Evolutionary conservation across 495 filamentous ascomycete species (phyloP), one percentile per base, ranked within the genome.

Genomic region (Aspergillus incahuasiensis): DNA sequence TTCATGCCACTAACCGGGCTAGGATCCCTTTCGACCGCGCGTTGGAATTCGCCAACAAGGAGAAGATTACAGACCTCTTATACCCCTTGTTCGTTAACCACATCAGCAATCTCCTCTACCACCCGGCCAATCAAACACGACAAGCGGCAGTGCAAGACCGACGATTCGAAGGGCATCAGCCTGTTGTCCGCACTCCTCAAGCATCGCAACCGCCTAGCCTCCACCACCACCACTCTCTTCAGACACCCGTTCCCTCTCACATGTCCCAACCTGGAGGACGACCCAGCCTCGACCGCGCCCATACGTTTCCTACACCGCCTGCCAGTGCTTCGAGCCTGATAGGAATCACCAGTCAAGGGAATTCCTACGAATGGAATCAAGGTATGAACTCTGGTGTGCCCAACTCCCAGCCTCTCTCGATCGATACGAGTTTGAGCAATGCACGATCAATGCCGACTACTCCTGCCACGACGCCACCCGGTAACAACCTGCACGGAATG

Each of bases 1-100:
- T n/a, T n/a, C n/a, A n/a, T 12, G 51, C 54, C 58, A 57, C 38
- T 48, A 44, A 52, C 59, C 59, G 22, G 47, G 50, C 18, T 61
- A 97, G 92, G 92, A 98, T 98, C 66, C 94, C 94, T 8, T 98
- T 95, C 61, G 95, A 97, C 55, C 84, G 95, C 50, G 94, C 94
- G 2, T 75, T 98, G 40, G 94, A 98, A 60, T 98, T 98, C 66
- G 95, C 94, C 38, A 98, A 98, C 75, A 97, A 96, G 79, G 94
- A 98, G 72, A 97, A 97, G 74, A 98, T 98, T 60, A 97, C 95
- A 0, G 92, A 98, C 69, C 72, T 89, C 12, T 69, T 98, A 54
- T 98, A 98, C 73, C 94, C 94, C 22, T 78, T 98, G 18, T 98
- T 98, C 67, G 94, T 98, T 25, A 91, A 97, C 68, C 96, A 97